A percentile compares a stretch with the other conserved stretches of the same genome.
These are phyloP conservation scores for Trichoderma atrobrunneum DNA, from an alignment of 2,329 filamentous ascomycete species.

Conservation along the genomic window DNA sequence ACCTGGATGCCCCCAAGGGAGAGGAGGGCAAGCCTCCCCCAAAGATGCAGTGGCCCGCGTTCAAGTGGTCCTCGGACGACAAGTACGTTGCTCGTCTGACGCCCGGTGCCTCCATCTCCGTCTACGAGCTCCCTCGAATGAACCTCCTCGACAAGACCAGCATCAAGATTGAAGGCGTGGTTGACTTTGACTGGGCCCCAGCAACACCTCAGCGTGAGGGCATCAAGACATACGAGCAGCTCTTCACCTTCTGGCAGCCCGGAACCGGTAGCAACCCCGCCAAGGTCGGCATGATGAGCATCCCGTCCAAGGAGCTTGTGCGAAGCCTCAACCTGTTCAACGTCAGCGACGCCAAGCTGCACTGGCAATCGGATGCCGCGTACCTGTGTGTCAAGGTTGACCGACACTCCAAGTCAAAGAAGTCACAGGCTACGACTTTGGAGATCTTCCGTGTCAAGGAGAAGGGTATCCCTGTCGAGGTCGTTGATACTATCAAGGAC, in stretches of 20 bases:
- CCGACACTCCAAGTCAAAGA: conserved; percentile 98
- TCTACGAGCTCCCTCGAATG: conserved; percentile 89
- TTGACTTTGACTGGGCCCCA: conserved; percentile 98
- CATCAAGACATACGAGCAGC: conserved; percentile 88
- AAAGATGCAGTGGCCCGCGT: conserved; percentile 96
- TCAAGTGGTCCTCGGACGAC: conserved; percentile 98
- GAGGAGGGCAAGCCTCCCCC: conserved; percentile 64
- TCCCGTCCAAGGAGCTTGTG: conserved; percentile 91
- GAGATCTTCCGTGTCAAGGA: conserved; percentile 98
- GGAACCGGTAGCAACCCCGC: conserved; percentile 97
- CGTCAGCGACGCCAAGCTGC: conserved; percentile 93
- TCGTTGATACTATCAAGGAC: conserved; percentile 96
- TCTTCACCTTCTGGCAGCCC: conserved; percentile 98
- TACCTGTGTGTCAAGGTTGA: conserved; percentile 99
- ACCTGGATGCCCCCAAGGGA: conserved; percentile 69
- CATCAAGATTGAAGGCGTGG: conserved; percentile 93
- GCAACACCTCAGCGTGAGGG: conserved; percentile 77
- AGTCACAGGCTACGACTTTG: conserved; percentile 92
- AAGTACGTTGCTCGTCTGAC: conserved; percentile 94
- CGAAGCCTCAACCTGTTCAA: conserved; percentile 97
- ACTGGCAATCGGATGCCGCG: conserved; percentile 94
- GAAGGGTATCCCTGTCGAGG: conserved; percentile 97
- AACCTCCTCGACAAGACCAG: conserved; percentile 84
- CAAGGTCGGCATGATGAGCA: conserved; percentile 93
- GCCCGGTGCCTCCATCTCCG: conserved; percentile 82